Evolutionary conservation across 345 rosid species (phyloP).

Genomic region (Sapria himalayana): DNA sequence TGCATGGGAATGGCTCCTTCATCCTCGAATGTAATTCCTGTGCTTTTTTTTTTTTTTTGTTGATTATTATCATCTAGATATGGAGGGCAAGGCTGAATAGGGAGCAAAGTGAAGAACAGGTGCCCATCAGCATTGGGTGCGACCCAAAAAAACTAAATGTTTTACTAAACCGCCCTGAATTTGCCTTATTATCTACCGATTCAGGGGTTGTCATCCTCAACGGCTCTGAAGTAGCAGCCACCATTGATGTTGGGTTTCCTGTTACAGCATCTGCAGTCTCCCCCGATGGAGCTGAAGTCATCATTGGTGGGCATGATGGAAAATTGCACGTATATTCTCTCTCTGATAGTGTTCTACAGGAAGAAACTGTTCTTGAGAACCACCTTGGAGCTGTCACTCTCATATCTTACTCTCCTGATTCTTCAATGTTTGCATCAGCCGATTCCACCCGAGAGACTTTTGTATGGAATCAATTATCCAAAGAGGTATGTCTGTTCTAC

Average conservation of each 20-base stretch:
- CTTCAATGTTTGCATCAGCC: conserved; percentile 83
- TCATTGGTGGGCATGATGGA: conserved; percentile 69
- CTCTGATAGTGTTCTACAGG: conserved; percentile 43
- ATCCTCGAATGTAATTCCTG: no score
- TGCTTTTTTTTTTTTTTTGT: conserved; percentile 3
- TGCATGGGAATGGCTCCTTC: no score
- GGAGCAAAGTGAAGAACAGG: conserved; percentile 50
- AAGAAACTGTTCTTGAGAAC: conserved; percentile 66
- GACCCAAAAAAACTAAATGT: conserved; percentile 85
- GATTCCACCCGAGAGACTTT: conserved; percentile 82
- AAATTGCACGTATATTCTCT: conserved; percentile 56
- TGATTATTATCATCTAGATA: conserved; percentile 20
- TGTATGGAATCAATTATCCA: conserved; percentile 65
- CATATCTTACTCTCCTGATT: conserved; percentile 70
- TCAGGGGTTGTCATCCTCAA: conserved; percentile 66
- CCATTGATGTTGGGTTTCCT: conserved; percentile 48
- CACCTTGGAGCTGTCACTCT: conserved; percentile 79
- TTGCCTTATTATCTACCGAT: conserved; percentile 46
- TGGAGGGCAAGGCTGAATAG: conserved; percentile 54
- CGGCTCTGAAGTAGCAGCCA: conserved; percentile 47
- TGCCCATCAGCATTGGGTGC: conserved; percentile 45
- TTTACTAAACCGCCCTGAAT: conserved; percentile 45
- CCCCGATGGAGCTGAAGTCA: conserved; percentile 86
- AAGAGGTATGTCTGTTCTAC: no score
- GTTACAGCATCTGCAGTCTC: conserved; percentile 64